These are phyloP conservation scores for Beauveria medogensis DNA, from an alignment of 2,329 filamentous ascomycete genomes.

Conservation along the genomic window DNA sequence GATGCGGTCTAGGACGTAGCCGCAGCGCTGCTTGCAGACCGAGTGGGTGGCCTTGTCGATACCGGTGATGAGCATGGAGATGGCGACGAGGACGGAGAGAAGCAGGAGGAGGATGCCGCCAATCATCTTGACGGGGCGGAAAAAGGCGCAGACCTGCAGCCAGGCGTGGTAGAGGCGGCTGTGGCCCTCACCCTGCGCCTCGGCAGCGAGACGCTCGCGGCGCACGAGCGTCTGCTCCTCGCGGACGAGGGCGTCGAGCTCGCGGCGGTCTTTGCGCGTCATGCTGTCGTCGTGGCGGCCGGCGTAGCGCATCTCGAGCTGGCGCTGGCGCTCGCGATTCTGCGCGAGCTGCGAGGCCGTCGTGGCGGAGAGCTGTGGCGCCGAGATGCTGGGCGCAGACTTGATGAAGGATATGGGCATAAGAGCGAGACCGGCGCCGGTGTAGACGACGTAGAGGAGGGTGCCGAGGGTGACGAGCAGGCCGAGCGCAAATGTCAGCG, in stretches of 20 bases:
- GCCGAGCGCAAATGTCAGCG: constrained; percentile 81
- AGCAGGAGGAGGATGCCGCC: constrained; percentile 72
- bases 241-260: constrained; percentile 76
- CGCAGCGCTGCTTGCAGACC: constrained; percentile 80
- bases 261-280: constrained; percentile 76
- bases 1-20: constrained; percentile 80
- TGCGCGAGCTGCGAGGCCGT: constrained; percentile 74
- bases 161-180: constrained; percentile 66
- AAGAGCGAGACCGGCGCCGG: constrained; percentile 77
- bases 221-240: constrained; percentile 90
- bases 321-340: constrained; percentile 86
- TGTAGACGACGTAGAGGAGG: constrained; percentile 80
- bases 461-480: constrained; percentile 84
- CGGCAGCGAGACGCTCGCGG: constrained; percentile 77
- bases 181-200: constrained; percentile 69
- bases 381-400: constrained; percentile 78
- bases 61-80: constrained; percentile 88
- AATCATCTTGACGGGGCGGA: constrained; percentile 82
- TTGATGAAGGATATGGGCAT: constrained; percentile 89
- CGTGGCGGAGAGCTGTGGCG: constrained; percentile 66
- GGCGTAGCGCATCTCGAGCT: constrained; percentile 77
- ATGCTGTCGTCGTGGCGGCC: constrained; percentile 67
- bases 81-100: constrained; percentile 68
- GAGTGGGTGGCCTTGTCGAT: constrained; percentile 97
- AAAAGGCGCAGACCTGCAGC: constrained; percentile 72